A percentile compares a stretch with the other conserved stretches of the same genome.
Evolutionary conservation across 805 yeast genomes (phyloP).

Genomic region (Starmerella stigmatis): DNA sequence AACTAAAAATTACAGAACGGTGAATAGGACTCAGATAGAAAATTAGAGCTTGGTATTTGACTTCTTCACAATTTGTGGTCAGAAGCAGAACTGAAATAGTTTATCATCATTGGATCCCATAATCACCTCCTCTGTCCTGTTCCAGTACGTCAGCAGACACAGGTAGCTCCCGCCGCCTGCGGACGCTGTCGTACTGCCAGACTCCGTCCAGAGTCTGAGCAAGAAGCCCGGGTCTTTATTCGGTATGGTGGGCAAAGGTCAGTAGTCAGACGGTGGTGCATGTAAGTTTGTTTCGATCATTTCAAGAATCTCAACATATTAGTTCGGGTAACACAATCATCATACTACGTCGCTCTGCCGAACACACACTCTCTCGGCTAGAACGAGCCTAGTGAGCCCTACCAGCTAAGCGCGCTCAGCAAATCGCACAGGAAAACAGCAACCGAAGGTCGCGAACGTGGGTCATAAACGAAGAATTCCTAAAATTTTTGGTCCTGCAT

Average conservation of each 20-base stretch:
- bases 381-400: background rate
- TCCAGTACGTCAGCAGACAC: background rate
- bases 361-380: background rate
- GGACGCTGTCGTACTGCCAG: background rate
- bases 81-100: constrained; percentile 28
- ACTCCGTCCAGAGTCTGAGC: constrained; percentile 15
- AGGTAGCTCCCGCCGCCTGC: background rate
- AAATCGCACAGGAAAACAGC: background rate
- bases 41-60: constrained; percentile 26
- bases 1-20: background rate
- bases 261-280: constrained; percentile 29
- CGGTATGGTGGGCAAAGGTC: background rate
- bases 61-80: constrained; percentile 26
- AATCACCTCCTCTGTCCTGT: background rate
- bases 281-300: constrained; percentile 24
- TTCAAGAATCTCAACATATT: background rate
- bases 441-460: background rate
- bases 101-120: constrained; percentile 23
- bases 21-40: constrained; percentile 12
- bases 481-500: constrained; percentile 28
- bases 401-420: constrained; percentile 14
- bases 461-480: constrained; percentile 30
- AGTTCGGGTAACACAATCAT: constrained; percentile 20
- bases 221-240: background rate
- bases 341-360: constrained; percentile 7